Evolutionary conservation across 2,329 filamentous ascomycete species (phyloP), one percentile per base, ranked within the genome.

Genomic region (Zymoseptoria tritici): DNA sequence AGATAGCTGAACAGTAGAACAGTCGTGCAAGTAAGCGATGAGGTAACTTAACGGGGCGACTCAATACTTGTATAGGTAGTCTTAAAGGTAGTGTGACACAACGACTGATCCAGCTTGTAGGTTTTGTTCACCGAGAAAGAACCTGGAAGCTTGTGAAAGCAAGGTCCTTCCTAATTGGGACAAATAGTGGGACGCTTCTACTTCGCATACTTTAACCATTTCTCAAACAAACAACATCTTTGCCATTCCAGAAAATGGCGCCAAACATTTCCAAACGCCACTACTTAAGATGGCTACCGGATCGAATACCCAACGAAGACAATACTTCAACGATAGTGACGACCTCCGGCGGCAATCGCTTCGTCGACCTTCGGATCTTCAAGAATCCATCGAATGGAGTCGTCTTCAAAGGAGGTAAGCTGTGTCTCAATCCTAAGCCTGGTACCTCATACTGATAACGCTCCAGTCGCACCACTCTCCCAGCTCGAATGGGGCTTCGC

Each of bases 401-500:
- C 16, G 31, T 61, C 7, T 3, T 64, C 69, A 53, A 71, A 53
- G 52, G 52, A 53, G n/a, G 52, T 26, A 19, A 53, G 22, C 52
- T n/a, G 3, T 13, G 4, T 9, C 7, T 6, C 13, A 2, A 1
- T 46, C 21, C 22, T 22, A 19, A 61, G 21, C 42, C 16, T 6
- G n/a, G 52, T 26, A 46, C 31, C 4, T 42, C 26, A 19, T 21
- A 20, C 54, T 56, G 24, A 16, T 49, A 64, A 19, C 29, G 60
- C 7, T 2, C 63, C 69, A 54, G 72, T 74, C 20, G 58, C 63
- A 1, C 61, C 66, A 21, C 16, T 67, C 16, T 63, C 71, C 19
- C 67, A 75, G 0, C 76, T 89, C 2, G 85, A 88, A 65, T 89
- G 86, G 86, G 85, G 81, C 3, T 85, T 88, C 64, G 83, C 82